phyloP scores from a whole-genome alignment of 108 stramenopile species.

The Schizochytrium sp. region DNA sequence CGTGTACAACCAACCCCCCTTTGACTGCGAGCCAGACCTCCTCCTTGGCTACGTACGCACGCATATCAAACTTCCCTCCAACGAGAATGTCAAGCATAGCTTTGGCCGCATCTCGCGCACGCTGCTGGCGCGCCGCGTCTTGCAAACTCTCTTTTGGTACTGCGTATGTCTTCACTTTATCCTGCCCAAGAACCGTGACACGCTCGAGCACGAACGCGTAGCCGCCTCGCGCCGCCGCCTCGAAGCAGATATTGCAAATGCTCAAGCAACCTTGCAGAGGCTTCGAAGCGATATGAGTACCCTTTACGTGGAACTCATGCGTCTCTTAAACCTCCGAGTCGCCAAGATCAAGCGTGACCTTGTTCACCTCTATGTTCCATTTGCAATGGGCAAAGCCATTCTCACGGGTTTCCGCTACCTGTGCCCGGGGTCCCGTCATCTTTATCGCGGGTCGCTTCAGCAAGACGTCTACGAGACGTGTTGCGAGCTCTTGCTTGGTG shows the following conservation, averaged over 20 bases:
- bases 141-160: not conserved
- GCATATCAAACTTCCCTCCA: not conserved
- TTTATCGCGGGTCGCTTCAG: constrained; percentile 40
- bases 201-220: not conserved
- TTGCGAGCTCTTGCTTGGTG: not conserved
- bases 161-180: not conserved
- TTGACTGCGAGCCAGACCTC: not conserved
- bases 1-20: not conserved
- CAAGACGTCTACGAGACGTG: constrained; percentile 31
- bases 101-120: not conserved
- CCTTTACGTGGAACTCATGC: not conserved
- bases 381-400: constrained; percentile 40
- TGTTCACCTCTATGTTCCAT: constrained; percentile 52
- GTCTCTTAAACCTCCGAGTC: not conserved
- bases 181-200: not conserved
- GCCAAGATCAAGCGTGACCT: constrained; percentile 36
- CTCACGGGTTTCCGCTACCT: constrained; percentile 46
- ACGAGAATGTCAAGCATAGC: not conserved
- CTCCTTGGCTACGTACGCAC: not conserved
- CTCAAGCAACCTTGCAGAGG: not conserved
- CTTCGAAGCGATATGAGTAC: not conserved
- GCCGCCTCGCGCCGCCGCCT: not conserved
- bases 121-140: not conserved
- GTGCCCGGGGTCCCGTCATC: constrained; percentile 51
- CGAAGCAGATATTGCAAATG: not conserved